Percentiles rank a stretch among this genome's conserved stretches.
These are phyloP conservation scores for Alternaria sp. DNA, from an alignment of 2,329 filamentous ascomycete genomes.

Conservation along the genomic window DNA sequence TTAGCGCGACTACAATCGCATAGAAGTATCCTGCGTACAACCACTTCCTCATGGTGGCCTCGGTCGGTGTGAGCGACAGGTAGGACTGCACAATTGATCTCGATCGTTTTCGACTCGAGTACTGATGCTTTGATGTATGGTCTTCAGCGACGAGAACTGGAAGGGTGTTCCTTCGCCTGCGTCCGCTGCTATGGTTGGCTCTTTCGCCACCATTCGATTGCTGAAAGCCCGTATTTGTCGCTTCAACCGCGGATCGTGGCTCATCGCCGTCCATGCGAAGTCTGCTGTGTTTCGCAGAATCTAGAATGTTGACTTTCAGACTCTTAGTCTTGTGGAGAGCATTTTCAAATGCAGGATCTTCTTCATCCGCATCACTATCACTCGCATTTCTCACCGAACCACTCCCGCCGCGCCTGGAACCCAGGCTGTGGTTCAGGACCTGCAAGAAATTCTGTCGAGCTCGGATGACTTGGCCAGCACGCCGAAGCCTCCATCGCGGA, in stretches of 20 bases:
- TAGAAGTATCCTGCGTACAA: slow-evolving; percentile 85
- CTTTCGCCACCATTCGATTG: slow-evolving; percentile 10
- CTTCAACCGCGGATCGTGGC: slow-evolving; percentile 42
- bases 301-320: slow-evolving; percentile 40
- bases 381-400: slow-evolving; percentile 18
- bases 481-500: slow-evolving; percentile 87
- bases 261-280: slow-evolving; percentile 26
- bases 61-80: slow-evolving; percentile 78
- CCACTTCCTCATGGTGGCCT: slow-evolving; percentile 82
- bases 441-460: slow-evolving; percentile 55
- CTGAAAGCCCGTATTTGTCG: slow-evolving; percentile 28
- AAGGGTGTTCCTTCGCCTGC: slow-evolving; percentile 47
- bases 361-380: slow-evolving; percentile 60
- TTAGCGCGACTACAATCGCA: slow-evolving; percentile 67
- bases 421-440: slow-evolving; percentile 49
- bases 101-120: slow-evolving; percentile 37
- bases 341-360: slow-evolving; percentile 36
- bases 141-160: slow-evolving; percentile 36
- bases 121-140: slow-evolving; percentile 30
- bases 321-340: slow-evolving; percentile 36
- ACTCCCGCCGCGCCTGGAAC: slow-evolving; percentile 36
- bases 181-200: slow-evolving; percentile 10
- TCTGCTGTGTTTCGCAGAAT: slow-evolving; percentile 26
- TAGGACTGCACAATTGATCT: slow-evolving; percentile 66
- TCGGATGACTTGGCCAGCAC: slow-evolving; percentile 57